Evolutionary conservation across 305 asterid genomes (phyloP).

Genomic region (Plantago coronopus): DNA sequence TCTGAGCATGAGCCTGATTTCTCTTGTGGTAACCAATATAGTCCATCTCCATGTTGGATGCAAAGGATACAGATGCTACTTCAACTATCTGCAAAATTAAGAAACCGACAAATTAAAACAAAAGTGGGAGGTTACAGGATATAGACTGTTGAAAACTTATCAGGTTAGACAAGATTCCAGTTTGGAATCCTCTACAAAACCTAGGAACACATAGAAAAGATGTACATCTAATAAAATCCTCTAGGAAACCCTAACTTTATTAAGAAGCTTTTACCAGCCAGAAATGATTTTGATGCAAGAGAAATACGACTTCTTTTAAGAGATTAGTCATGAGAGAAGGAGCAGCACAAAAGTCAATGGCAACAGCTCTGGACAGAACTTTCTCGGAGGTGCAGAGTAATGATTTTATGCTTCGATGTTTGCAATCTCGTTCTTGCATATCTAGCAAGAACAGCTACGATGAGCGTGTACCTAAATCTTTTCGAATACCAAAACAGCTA

Average conservation of each 20-base stretch:
- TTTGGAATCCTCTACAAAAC: not conserved
- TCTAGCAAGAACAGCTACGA: too few species aligned
- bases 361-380: not conserved
- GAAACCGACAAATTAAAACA: conserved; percentile 21
- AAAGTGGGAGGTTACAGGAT: conserved; percentile 10
- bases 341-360: not conserved
- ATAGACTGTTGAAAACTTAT: conserved; percentile 3
- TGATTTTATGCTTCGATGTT: not conserved
- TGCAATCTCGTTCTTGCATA: not conserved
- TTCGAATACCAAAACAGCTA: too few species aligned
- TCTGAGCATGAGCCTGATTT: conserved; percentile 30
- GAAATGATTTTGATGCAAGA: not conserved
- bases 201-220: not conserved
- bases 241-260: not conserved
- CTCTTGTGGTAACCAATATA: conserved; percentile 28
- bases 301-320: not conserved
- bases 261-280: not conserved
- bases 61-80: conserved; percentile 49
- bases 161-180: not conserved
- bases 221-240: not conserved
- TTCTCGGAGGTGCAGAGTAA: not conserved
- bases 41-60: conserved; percentile 41
- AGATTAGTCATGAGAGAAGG: not conserved
- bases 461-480: too few species aligned
- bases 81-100: conserved; percentile 55